Base-by-base conservation (phyloP, 805 yeast species). In the Wickerhamomyces kurtzmanii region DNA sequence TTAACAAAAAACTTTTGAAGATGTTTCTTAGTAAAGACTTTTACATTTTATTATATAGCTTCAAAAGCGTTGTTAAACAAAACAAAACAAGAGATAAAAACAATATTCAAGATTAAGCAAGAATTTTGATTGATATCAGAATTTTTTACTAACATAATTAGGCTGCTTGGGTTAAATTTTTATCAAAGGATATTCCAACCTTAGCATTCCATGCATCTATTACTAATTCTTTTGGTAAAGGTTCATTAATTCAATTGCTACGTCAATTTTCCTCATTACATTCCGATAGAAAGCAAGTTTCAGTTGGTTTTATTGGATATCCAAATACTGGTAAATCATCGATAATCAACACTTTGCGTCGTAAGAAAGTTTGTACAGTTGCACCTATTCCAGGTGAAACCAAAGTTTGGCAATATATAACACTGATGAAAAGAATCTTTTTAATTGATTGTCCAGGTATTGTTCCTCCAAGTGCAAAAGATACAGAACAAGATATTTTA, bases 381-480 rank as follows among this genome's bases (percentile, higher is more conserved):
- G 98, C 98, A 2, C 98, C 98, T 26, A 86, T 89, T 45, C 98
- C 98, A 17, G 98, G 98, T 54, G 98, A 89, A 53, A 89, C 98
- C 20, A 89, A 89, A 57, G 96, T 89, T 24, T 89, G 98, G 98
- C 98, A 89, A 64, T 89, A 89, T 62, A 87, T 89, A 46, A 87
- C 98, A 4, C 65, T 89, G 45, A 89, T 91, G 96, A 89, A 89
- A 66, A 72, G 89, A 40, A 89, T 89, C 29, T 89, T 87, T 58
- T 63, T 89, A 45, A 91, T 89, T 47, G 98, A 89, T 59, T 91
- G 98, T 65, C 98, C 98, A 3, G 98, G 98, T 59, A 89, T 89
- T 49, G 98, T 89, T 13, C 98, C 98, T 8, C 98, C 98, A 16
- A 81, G 93, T 12, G 52, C 75, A 17, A 85, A 77, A 46, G 98